phyloP scores from a whole-genome alignment of 192 early-diverging fungal species.

The Funneliformis geosporum region DNA sequence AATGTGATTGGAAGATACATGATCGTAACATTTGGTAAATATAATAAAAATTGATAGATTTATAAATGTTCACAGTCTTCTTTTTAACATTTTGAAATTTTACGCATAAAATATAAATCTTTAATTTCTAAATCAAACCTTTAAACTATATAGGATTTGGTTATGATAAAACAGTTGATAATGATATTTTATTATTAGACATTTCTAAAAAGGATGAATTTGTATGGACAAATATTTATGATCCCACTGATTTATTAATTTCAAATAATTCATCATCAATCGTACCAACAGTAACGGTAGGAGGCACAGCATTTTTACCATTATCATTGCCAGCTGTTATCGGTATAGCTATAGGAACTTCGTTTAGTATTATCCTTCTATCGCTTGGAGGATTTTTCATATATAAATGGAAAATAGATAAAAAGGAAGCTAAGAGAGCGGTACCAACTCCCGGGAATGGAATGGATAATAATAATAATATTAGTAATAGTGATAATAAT shows the following conservation, averaged over 20 bases:
- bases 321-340: background rate
- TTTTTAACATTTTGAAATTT: too few species aligned
- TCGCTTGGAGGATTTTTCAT: background rate
- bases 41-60: too few species aligned
- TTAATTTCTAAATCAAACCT: too few species aligned
- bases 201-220: background rate
- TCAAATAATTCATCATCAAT: background rate
- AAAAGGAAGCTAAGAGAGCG: background rate
- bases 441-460: background rate
- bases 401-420: background rate
- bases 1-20: too few species aligned
- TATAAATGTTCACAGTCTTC: too few species aligned
- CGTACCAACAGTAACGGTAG: too few species aligned
- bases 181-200: background rate
- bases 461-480: too few species aligned
- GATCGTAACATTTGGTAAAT: too few species aligned
- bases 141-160: background rate
- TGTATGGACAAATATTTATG: background rate
- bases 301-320: too few species aligned
- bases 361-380: background rate
- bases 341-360: background rate
- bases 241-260: too few species aligned
- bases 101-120: too few species aligned
- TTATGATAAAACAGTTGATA: background rate
- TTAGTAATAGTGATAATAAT: too few species aligned